Conservation (phyloP, 2,329 filamentous ascomycete genomes). For the Beauveria sp. region DNA sequence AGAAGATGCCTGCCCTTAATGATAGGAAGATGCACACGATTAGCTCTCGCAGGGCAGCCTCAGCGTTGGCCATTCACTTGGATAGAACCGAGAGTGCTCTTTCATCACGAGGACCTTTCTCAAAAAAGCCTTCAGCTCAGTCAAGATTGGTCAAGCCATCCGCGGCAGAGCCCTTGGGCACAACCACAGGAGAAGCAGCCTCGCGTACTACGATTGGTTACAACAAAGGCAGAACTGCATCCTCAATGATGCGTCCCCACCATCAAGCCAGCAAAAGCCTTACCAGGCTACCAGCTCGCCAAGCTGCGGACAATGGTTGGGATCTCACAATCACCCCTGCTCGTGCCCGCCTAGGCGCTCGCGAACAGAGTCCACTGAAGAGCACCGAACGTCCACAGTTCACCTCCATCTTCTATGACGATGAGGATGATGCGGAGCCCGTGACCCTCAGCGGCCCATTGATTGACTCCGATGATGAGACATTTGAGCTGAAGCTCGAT, state of each 20-base stretch:
- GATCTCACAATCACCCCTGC: constrained; percentile 43
- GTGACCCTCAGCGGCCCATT: constrained; percentile 17
- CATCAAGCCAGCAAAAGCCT: constrained; percentile 10
- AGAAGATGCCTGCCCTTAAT: constrained; percentile 1
- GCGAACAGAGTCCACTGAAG: constrained; percentile 15
- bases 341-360: constrained; percentile 18
- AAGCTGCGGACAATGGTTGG: constrained; percentile 12
- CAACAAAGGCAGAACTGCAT: constrained; percentile 61
- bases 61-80: constrained; percentile 34
- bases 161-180: constrained; percentile 34
- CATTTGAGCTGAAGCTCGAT: constrained; percentile 47
- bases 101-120: not conserved
- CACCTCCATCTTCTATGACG: constrained; percentile 50
- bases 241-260: constrained; percentile 34
- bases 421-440: constrained; percentile 29
- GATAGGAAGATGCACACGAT: constrained; percentile 17
- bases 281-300: constrained; percentile 4
- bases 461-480: constrained; percentile 33
- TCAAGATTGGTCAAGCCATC: constrained; percentile 18
- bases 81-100: constrained; percentile 12
- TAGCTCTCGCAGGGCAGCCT: constrained; percentile 45
- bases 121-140: constrained; percentile 8
- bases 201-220: constrained; percentile 83
- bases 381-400: constrained; percentile 40
- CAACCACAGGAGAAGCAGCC: constrained; percentile 54